Percentiles rank a stretch among this genome's conserved stretches.
Conservation (phyloP, 2,329 filamentous ascomycete genomes). For the Bimuria novae-zelandiae region DNA sequence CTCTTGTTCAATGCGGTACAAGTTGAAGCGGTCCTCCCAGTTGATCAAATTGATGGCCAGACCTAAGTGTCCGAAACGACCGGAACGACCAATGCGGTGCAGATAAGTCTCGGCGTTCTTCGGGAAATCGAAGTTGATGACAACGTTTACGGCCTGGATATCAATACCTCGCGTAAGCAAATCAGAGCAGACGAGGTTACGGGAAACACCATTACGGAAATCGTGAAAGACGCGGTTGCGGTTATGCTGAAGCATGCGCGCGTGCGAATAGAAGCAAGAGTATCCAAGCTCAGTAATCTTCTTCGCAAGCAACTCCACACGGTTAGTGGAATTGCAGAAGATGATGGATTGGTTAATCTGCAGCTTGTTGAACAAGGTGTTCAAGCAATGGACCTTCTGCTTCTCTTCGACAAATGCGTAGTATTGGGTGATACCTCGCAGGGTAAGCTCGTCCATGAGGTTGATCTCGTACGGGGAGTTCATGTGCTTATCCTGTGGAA, state of each 20-base stretch:
- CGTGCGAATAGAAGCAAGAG: conserved; percentile 99
- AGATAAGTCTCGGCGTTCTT: conserved; percentile 99
- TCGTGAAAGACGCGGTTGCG: conserved; percentile 99
- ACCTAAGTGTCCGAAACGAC: conserved; percentile 94
- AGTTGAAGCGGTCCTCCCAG: conserved; percentile 98
- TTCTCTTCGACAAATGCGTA: conserved; percentile 99
- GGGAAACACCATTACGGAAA: conserved; percentile 96
- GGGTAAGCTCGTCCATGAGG: conserved; percentile 97
- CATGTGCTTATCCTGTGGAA: conserved; percentile 86
- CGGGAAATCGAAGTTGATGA: conserved; percentile 99
- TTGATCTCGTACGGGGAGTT: conserved; percentile 96
- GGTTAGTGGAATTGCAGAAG: conserved; percentile 99
- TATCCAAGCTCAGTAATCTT: conserved; percentile 99
- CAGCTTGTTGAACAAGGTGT: conserved; percentile 97
- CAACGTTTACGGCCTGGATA: conserved; percentile 98
- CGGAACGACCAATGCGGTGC: conserved; percentile 96
- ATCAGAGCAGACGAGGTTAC: conserved; percentile 97
- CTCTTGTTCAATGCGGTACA: conserved; percentile 98
- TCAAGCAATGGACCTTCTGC: conserved; percentile 98
- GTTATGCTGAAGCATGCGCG: conserved; percentile 94
- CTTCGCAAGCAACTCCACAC: conserved; percentile 95
- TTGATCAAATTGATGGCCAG: conserved; percentile 99
- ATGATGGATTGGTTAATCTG: conserved; percentile 99
- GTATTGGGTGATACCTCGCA: conserved; percentile 98
- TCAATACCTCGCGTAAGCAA: conserved; percentile 97